phyloP scores from a whole-genome alignment of 148 eudicot genomes.

The Rhododendron griersonianum region DNA sequence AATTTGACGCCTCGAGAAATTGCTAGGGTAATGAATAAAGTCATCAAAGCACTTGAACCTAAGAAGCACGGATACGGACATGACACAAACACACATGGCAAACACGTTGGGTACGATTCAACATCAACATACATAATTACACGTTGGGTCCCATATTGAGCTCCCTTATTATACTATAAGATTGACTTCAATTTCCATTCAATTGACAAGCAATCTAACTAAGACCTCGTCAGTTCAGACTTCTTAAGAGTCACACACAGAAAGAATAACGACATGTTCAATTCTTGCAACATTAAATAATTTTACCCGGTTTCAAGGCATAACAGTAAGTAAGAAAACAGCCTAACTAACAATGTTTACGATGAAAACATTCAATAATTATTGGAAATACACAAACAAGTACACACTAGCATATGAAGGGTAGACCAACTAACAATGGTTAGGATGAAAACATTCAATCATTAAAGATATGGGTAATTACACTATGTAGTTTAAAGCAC shows the following conservation, averaged over 20 bases:
- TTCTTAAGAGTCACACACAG: not conserved
- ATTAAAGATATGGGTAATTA: not conserved
- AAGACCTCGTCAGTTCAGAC: not conserved
- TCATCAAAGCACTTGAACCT: no score
- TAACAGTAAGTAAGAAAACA: not conserved
- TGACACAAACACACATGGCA: no score
- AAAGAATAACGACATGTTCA: not conserved
- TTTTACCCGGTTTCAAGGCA: not conserved
- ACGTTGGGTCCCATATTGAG: not conserved
- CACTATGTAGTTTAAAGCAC: not conserved
- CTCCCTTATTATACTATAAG: not conserved
- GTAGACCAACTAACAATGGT: not conserved
- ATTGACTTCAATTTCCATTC: not conserved
- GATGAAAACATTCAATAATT: not conserved
- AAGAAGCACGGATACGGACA: no score
- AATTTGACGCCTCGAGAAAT: no score
- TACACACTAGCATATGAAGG: not conserved
- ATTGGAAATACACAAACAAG: not conserved
- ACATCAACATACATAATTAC: not conserved
- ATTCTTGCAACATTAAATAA: not conserved
- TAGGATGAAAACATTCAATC: not conserved
- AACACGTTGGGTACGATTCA: no score
- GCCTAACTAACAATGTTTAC: not conserved
- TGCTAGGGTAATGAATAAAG: no score
- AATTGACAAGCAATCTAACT: not conserved